Evolutionary conservation across 148 eudicot genomes (phyloP), one percentile per base, ranked within the genome.

Genomic region (Vaccinium myrtillus): DNA sequence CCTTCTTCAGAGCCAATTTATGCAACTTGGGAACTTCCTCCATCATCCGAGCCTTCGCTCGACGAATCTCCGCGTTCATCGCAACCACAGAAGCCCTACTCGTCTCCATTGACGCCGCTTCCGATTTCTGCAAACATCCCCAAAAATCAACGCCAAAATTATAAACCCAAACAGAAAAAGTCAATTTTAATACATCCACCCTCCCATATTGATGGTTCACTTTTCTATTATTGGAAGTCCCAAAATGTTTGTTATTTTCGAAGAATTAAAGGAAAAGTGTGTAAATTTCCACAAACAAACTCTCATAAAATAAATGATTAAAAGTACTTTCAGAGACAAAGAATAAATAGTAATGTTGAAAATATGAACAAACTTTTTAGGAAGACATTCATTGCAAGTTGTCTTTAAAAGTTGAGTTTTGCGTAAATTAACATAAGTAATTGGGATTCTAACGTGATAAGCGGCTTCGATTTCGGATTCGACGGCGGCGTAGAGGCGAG

Each of bases 61-160:
- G 91, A 36, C 98, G 98, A 89, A 95, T 91, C 93, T 96, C 99
- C 10, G 98, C 99, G 85, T 96, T 95, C 89, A 95, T 90, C 49
- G 98, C 96, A 48, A 93, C 98, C 39, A 84, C 91, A 0, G 92
- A 73, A 0, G 96, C 99, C 85, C 98, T 87, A 69, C 83, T 96
- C 56, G 91, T 88, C 96, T 93, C 99, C 82, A 54, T 91, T 1
- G 92, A 49, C 55, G 93, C 95, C 10, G 81, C 75, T 83, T 95
- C 96, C 27, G 98, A 93, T 95, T 96, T 96, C 99, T 94, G 67
- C 78, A 84, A 32, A 39, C 54, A 19, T 50, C 27, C 77, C 8
- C 14, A 13, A 84, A 73, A 25, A 8, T 12, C 27, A 25, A 13
- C 49, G 19, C 14, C 59, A 49, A 48, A 61, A 48, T 55, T 0